These are phyloP conservation scores for Chaetomium cochliodes DNA, from an alignment of 495 filamentous ascomycete species.

Conservation along the genomic window DNA sequence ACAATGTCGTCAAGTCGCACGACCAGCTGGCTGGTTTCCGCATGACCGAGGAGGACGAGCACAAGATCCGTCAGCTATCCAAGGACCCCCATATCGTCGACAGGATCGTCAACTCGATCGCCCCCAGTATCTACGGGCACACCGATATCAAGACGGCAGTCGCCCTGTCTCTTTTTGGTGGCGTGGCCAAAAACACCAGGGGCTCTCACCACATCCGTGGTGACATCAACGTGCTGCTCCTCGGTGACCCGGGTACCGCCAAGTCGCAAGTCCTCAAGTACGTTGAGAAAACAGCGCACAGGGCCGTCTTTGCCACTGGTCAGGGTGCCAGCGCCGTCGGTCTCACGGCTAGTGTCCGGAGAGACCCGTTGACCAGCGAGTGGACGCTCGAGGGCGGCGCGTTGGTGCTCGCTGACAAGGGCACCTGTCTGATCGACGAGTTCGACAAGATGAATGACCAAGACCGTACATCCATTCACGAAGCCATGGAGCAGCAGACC, in stretches of 20 bases:
- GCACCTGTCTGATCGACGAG: slow-evolving; percentile 96
- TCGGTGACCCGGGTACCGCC: slow-evolving; percentile 96
- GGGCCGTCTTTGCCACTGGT: slow-evolving; percentile 96
- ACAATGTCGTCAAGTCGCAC: slow-evolving; percentile 94
- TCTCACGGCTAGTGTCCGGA: slow-evolving; percentile 94
- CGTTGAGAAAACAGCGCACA: slow-evolving; percentile 94
- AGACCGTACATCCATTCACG: slow-evolving; percentile 95
- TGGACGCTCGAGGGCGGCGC: slow-evolving; percentile 99
- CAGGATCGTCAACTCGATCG: slow-evolving; percentile 91
- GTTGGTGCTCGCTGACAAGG: slow-evolving; percentile 90
- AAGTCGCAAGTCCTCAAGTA: slow-evolving; percentile 99
- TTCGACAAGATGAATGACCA: slow-evolving; percentile 99
- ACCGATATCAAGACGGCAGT: slow-evolving; percentile 97
- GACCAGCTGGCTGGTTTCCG: slow-evolving; percentile 98
- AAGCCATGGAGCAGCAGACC: slow-evolving; percentile 99
- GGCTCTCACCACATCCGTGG: slow-evolving; percentile 90
- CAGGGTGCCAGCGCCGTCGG: slow-evolving; percentile 97
- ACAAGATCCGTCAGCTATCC: slow-evolving; percentile 80
- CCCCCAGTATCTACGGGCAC: slow-evolving; percentile 96
- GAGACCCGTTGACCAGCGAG: slow-evolving; percentile 92
- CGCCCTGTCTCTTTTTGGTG: slow-evolving; percentile 91
- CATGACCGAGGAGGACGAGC: slow-evolving; percentile 93
- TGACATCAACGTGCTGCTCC: slow-evolving; percentile 96
- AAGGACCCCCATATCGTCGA: slow-evolving; percentile 90
- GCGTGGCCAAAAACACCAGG: slow-evolving; percentile 84